Evolutionary conservation across 805 yeast species (phyloP).

Genomic region (Candida krabiensis): DNA sequence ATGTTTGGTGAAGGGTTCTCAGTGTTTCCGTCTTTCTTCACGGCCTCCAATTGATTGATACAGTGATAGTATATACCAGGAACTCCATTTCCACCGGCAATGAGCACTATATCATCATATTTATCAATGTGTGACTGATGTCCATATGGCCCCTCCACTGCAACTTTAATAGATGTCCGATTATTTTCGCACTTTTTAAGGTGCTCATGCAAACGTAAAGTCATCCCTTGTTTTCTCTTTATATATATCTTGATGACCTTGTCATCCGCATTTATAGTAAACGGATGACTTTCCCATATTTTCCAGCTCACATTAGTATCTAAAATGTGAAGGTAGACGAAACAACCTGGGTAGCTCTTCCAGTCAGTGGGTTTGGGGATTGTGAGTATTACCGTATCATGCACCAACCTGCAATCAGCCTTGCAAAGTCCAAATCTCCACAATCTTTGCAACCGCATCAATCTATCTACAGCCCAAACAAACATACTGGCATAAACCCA

Average conservation of each 20-base stretch:
- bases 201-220: conserved; percentile 36
- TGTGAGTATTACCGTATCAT: conserved; percentile 22
- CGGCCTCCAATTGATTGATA: conserved; percentile 25
- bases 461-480: conserved; percentile 44
- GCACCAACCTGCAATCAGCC: conserved; percentile 18
- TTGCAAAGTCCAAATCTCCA: conserved; percentile 27
- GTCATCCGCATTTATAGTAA: conserved; percentile 39
- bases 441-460: conserved; percentile 36
- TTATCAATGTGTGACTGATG: conserved; percentile 37
- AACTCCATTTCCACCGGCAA: conserved; percentile 61
- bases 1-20: conserved; percentile 16
- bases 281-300: conserved; percentile 68
- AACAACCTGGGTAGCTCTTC: conserved; percentile 56
- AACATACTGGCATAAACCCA: conserved; percentile 39
- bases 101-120: conserved; percentile 42
- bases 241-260: conserved; percentile 39
- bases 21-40: conserved; percentile 14
- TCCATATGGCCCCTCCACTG: conserved; percentile 61
- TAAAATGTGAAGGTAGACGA: conserved; percentile 52
- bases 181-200: conserved; percentile 22
- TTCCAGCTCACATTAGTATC: conserved; percentile 31
- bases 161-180: conserved; percentile 21
- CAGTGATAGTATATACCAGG: conserved; percentile 54
- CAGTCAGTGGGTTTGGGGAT: conserved; percentile 47
- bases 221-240: conserved; percentile 52